A percentile compares a stretch with the other conserved stretches of the same genome.
Evolutionary conservation across 139 green algal genomes (phyloP).

Genomic region (Tetradesmus obliquus): DNA sequence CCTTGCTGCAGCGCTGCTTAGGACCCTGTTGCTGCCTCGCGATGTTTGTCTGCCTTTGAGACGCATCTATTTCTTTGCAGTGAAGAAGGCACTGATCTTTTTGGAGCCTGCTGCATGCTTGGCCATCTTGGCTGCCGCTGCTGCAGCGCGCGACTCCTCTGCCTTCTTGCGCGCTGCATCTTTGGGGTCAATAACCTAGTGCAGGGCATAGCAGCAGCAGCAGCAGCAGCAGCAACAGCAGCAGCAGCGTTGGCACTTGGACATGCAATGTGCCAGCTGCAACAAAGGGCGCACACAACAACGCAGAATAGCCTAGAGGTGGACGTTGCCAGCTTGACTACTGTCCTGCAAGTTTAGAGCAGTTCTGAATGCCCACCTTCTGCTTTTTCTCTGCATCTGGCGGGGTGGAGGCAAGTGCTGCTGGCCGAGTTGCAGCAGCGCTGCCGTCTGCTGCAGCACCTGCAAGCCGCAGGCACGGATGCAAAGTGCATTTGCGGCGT

Average conservation of each 20-base stretch:
- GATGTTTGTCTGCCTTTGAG: background rate
- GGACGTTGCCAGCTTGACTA: background rate
- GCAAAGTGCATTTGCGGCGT: background rate
- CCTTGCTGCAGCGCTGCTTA: no score
- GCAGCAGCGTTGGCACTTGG: background rate
- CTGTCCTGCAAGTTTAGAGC: background rate
- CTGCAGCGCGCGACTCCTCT: constrained; percentile 22
- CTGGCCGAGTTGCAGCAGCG: background rate
- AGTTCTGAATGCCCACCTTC: background rate
- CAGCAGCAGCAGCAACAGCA: background rate
- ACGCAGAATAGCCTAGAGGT: background rate
- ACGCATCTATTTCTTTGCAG: constrained; percentile 33
- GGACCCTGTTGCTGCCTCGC: background rate
- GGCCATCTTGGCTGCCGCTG: constrained; percentile 44
- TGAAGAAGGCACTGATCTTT: constrained; percentile 61
- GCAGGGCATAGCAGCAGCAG: background rate
- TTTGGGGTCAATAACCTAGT: constrained; percentile 31
- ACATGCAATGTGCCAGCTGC: background rate
- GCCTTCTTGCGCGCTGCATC: constrained; percentile 46
- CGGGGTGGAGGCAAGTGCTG: background rate
- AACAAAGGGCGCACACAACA: no score
- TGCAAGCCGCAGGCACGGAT: background rate
- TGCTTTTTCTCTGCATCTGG: constrained; percentile 19
- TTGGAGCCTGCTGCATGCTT: constrained; percentile 54
- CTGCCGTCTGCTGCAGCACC: background rate